Evolutionary conservation across 768 basidiomycete species (phyloP).

Genomic region (Lactarius indigo): DNA sequence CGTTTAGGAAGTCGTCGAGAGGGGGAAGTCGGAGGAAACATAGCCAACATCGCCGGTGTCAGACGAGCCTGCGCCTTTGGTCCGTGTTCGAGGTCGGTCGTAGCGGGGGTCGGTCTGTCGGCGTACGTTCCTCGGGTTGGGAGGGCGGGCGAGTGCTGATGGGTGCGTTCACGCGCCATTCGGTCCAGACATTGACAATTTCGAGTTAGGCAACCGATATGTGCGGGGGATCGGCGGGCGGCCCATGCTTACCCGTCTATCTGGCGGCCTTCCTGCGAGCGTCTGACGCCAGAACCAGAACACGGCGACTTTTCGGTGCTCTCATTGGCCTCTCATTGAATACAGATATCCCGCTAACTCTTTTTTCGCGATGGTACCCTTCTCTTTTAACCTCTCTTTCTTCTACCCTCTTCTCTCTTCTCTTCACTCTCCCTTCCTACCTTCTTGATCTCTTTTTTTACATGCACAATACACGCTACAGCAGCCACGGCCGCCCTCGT

Average conservation of each 20-base stretch:
- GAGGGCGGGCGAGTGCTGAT: not conserved
- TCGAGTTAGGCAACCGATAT: not conserved
- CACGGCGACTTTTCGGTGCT: constrained; percentile 10
- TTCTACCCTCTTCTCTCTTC: not conserved
- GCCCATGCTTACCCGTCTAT: not conserved
- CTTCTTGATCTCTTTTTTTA: not conserved
- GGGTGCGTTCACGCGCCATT: not conserved
- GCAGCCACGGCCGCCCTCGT: not conserved
- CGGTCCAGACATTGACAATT: not conserved
- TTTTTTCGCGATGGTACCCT: not conserved
- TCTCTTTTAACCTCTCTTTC: constrained; percentile 7
- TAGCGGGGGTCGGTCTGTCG: not conserved
- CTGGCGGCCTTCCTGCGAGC: not conserved
- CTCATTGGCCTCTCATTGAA: constrained; percentile 5
- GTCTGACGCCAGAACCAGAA: not conserved
- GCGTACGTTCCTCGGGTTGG: not conserved
- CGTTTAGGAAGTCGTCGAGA: not conserved
- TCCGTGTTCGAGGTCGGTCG: not conserved
- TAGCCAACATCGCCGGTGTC: not conserved
- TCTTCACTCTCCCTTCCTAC: not conserved
- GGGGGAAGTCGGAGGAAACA: not conserved
- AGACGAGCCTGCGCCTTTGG: not conserved
- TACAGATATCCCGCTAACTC: not conserved
- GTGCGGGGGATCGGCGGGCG: not conserved
- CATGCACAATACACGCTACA: not conserved